These are phyloP conservation scores for Vicia villosa DNA, from an alignment of 306 rosid genomes.

Conservation along the genomic window DNA sequence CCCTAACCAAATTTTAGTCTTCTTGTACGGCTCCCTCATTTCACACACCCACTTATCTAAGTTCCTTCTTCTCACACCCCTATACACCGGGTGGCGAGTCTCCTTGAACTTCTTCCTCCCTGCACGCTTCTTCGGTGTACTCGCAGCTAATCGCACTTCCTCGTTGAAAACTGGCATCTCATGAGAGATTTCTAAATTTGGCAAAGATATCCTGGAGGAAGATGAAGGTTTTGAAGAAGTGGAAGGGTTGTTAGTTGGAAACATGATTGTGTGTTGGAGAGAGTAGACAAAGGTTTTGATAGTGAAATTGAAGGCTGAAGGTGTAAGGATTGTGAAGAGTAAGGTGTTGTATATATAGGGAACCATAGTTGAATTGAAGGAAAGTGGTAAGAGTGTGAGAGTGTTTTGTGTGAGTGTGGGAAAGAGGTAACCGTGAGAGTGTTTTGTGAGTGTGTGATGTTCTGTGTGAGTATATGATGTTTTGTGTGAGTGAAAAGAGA, in stretches of 20 bases:
- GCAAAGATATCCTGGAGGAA: not conserved
- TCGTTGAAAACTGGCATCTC: slow-evolving; percentile 44
- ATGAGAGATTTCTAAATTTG: slow-evolving; percentile 7
- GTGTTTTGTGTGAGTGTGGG: not conserved
- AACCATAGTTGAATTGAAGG: not conserved
- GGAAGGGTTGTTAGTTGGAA: slow-evolving; percentile 8
- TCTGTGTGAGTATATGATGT: not conserved
- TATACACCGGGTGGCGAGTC: too few relatives aligned
- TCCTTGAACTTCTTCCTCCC: too few relatives aligned
- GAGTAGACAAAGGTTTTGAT: not conserved
- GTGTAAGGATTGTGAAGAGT: not conserved
- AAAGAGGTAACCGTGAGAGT: too few relatives aligned
- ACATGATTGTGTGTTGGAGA: slow-evolving; percentile 40
- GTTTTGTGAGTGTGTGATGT: not conserved
- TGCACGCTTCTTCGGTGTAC: too few relatives aligned
- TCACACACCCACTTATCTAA: too few relatives aligned
- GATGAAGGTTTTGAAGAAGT: not conserved
- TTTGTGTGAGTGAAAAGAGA: not conserved
- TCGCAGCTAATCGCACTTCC: slow-evolving; percentile 56
- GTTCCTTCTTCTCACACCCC: too few relatives aligned
- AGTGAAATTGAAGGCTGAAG: not conserved
- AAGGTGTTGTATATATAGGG: not conserved
- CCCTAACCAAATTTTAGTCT: slow-evolving; percentile 54
- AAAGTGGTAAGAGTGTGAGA: too few relatives aligned
- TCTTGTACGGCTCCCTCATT: slow-evolving; percentile 81